Evolutionary conservation across 1,284 basidiomycete genomes (phyloP).

Genomic region (Bjerkandera adusta): DNA sequence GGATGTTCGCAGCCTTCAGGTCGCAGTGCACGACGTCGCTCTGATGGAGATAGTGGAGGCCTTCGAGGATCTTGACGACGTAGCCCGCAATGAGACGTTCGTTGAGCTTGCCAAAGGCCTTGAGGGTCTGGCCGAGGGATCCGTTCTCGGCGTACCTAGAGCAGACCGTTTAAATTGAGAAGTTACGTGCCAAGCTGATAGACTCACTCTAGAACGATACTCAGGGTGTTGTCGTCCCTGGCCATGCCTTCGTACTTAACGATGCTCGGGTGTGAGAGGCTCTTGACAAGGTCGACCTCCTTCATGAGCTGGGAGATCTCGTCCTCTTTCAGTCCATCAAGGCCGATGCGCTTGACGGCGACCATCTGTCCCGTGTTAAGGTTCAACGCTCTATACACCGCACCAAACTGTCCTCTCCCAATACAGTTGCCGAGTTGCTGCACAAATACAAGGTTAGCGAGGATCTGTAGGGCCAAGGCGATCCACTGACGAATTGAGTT

Average conservation of each 20-base stretch:
- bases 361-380: conserved; percentile 92
- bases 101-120: conserved; percentile 89
- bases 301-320: conserved; percentile 86
- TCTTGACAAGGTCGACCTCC: conserved; percentile 89
- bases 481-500: conserved; percentile 80
- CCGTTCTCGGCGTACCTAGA: conserved; percentile 90
- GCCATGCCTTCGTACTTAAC: conserved; percentile 96
- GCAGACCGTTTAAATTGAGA: conserved; percentile 11
- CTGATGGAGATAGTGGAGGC: conserved; percentile 84
- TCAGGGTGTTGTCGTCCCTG: conserved; percentile 83
- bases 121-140: conserved; percentile 87
- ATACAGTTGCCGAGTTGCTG: conserved; percentile 97
- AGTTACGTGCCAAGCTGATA: conserved; percentile 27
- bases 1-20: conserved; percentile 97
- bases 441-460: conserved; percentile 9
- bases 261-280: conserved; percentile 87
- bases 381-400: conserved; percentile 92
- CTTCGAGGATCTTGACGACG: conserved; percentile 92
- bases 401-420: conserved; percentile 93
- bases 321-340: conserved; percentile 84
- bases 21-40: conserved; percentile 88
- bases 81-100: conserved; percentile 88
- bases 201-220: conserved; percentile 88
- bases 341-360: conserved; percentile 88
- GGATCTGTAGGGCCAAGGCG: conserved; percentile 6